These are phyloP conservation scores for Dryas integrifolia DNA, from an alignment of 331 rosid species.

Conservation along the genomic window DNA sequence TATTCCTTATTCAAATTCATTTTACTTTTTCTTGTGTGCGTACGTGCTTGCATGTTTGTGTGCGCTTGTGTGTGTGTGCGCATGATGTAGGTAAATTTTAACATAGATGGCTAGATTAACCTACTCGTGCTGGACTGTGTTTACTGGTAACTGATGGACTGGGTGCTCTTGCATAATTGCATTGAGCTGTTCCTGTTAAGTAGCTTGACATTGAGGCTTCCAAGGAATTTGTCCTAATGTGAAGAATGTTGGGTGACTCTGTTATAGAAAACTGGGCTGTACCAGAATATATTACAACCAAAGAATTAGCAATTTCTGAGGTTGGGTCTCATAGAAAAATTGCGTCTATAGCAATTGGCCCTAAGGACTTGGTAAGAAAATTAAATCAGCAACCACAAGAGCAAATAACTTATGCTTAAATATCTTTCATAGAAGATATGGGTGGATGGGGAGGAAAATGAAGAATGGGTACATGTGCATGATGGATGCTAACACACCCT, in stretches of 20 bases:
- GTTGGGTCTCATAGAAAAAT: background rate
- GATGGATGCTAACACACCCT: slow-evolving; percentile 2
- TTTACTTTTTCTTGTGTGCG: background rate
- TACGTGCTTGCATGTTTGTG: background rate
- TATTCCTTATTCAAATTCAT: slow-evolving; percentile 1
- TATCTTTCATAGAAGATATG: slow-evolving; percentile 12
- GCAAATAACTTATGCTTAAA: background rate
- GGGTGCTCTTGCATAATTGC: background rate
- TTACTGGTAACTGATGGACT: slow-evolving; percentile 17
- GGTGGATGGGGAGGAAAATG: slow-evolving; percentile 8
- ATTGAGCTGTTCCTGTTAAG: background rate
- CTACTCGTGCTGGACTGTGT: background rate
- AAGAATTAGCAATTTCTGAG: background rate
- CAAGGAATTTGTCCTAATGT: background rate
- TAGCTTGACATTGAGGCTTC: slow-evolving; percentile 7
- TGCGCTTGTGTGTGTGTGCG: background rate
- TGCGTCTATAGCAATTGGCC: background rate
- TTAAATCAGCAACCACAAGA: background rate
- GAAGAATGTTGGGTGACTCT: slow-evolving; percentile 6
- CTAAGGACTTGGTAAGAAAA: background rate
- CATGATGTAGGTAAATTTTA: background rate
- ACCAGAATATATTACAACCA: background rate
- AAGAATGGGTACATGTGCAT: slow-evolving; percentile 17
- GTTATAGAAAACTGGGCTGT: background rate
- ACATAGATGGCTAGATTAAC: background rate